These are phyloP conservation scores for Fragaria vesca DNA, from an alignment of 306 rosid species.

Conservation along the genomic window DNA sequence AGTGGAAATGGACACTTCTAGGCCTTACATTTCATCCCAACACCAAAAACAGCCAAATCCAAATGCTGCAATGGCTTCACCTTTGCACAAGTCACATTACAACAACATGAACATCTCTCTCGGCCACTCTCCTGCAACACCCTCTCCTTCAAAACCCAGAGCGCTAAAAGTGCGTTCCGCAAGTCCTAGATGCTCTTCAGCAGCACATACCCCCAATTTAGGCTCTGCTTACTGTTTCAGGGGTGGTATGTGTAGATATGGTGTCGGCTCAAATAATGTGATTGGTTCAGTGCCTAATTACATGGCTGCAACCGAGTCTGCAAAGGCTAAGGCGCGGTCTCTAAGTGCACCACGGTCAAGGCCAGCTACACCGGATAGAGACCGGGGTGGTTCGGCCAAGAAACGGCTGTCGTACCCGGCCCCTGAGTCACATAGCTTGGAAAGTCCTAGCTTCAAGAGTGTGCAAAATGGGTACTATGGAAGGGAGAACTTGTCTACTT, in stretches of 20 bases:
- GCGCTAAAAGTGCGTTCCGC: slow-evolving; percentile 18
- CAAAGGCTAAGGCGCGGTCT: slow-evolving; percentile 34
- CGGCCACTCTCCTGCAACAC: slow-evolving; percentile 16
- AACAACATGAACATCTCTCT: not conserved
- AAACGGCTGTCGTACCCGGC: slow-evolving; percentile 24
- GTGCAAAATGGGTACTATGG: slow-evolving; percentile 23
- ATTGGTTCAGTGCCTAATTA: slow-evolving; percentile 26
- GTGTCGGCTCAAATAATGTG: not conserved
- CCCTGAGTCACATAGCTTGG: slow-evolving; percentile 25
- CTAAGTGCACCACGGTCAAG: slow-evolving; percentile 21
- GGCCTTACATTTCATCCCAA: slow-evolving; percentile 15
- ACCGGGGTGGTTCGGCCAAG: slow-evolving; percentile 21
- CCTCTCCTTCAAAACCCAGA: slow-evolving; percentile 30
- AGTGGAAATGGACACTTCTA: slow-evolving; percentile 27
- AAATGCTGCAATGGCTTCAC: slow-evolving; percentile 14
- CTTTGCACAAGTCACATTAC: slow-evolving; percentile 20
- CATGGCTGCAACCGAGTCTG: slow-evolving; percentile 38
- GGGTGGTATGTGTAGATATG: not conserved
- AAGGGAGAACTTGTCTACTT: slow-evolving; percentile 27
- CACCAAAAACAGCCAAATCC: slow-evolving; percentile 11
- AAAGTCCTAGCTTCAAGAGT: slow-evolving; percentile 35
- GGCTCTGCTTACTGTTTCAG: slow-evolving; percentile 13
- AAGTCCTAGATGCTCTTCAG: slow-evolving; percentile 33
- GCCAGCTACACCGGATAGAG: slow-evolving; percentile 35
- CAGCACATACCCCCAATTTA: slow-evolving; percentile 31